A percentile compares a stretch with the other conserved stretches of the same genome.
Conservation (phyloP, 1,284 basidiomycete species). For the Cystobasidiaceae sp. region DNA sequence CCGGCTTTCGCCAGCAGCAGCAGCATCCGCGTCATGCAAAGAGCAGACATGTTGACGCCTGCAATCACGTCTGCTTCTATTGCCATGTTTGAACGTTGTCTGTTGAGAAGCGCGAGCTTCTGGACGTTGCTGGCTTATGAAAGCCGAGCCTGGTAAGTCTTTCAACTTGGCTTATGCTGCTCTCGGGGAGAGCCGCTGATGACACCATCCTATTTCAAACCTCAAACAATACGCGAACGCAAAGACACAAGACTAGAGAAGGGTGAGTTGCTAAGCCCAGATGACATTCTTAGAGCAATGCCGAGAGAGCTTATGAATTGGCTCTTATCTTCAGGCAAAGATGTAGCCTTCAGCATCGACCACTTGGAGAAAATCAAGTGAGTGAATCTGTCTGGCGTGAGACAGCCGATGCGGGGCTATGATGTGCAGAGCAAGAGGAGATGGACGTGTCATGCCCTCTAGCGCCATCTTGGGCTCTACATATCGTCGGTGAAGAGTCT, state of each 20-base stretch:
- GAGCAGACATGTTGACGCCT: neutral
- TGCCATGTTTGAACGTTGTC: neutral
- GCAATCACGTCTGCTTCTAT: neutral
- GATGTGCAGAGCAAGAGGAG: constrained; percentile 69
- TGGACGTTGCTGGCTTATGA: constrained; percentile 67
- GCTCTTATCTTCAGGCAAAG: neutral
- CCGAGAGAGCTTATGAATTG: constrained; percentile 50
- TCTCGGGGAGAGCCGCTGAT: neutral
- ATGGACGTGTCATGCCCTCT: constrained; percentile 56
- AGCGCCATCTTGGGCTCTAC: neutral
- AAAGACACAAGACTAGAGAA: constrained; percentile 77
- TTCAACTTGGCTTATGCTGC: neutral
- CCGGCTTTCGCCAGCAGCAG: neutral
- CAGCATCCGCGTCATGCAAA: neutral
- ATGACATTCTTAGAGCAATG: constrained; percentile 60
- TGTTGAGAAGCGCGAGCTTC: neutral
- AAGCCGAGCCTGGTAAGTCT: constrained; percentile 67
- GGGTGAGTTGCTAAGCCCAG: constrained; percentile 53
- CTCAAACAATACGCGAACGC: too few relatives aligned
- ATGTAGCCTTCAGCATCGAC: constrained; percentile 65
- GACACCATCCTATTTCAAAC: neutral
- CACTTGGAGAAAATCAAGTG: constrained; percentile 62
- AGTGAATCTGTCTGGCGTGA: constrained; percentile 44
- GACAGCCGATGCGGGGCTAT: neutral
- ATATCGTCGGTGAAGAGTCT: neutral